Conservation (phyloP, 352 stramenopile species). For the Globisporangium carolinianum region DNA sequence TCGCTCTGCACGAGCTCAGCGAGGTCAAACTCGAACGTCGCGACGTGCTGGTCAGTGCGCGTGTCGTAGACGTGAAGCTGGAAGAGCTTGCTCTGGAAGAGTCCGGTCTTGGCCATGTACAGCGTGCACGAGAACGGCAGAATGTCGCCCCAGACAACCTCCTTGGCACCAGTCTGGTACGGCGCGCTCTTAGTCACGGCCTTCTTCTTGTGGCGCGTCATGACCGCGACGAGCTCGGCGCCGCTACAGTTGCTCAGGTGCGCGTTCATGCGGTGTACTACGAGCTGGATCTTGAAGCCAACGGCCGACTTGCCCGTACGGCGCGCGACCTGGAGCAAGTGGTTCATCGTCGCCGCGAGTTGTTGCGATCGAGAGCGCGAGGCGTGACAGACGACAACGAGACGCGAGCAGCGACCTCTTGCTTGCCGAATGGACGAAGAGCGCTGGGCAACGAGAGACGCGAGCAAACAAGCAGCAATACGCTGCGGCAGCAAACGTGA, state of each 20-base stretch:
- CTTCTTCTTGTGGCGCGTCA: conserved; percentile 70
- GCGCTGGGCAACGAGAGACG: too few species aligned
- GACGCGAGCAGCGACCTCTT: neutral
- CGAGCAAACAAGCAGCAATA: too few species aligned
- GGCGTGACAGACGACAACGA: conserved; percentile 1
- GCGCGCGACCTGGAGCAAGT: conserved; percentile 55
- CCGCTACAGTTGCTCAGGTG: conserved; percentile 38
- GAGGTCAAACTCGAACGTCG: conserved; percentile 63
- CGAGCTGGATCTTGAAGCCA: conserved; percentile 67
- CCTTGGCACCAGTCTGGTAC: conserved; percentile 38
- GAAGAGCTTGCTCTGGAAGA: conserved; percentile 68
- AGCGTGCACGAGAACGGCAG: conserved; percentile 68
- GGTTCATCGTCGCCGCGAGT: conserved; percentile 32
- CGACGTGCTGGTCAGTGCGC: conserved; percentile 42
- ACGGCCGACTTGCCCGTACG: conserved; percentile 49
- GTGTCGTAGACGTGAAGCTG: conserved; percentile 59
- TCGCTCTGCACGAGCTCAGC: conserved; percentile 53
- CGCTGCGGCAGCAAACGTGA: too few species aligned
- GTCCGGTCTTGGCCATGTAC: conserved; percentile 64
- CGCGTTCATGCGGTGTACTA: conserved; percentile 57
- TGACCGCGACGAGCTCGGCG: conserved; percentile 47
- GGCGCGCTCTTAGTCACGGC: conserved; percentile 44
- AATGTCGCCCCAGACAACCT: conserved; percentile 72
- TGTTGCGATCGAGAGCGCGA: conserved; percentile 8
- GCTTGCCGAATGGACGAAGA: too few species aligned